Evolutionary conservation across 192 early-diverging fungal species (phyloP).

Genomic region (Physocladia obscura): DNA sequence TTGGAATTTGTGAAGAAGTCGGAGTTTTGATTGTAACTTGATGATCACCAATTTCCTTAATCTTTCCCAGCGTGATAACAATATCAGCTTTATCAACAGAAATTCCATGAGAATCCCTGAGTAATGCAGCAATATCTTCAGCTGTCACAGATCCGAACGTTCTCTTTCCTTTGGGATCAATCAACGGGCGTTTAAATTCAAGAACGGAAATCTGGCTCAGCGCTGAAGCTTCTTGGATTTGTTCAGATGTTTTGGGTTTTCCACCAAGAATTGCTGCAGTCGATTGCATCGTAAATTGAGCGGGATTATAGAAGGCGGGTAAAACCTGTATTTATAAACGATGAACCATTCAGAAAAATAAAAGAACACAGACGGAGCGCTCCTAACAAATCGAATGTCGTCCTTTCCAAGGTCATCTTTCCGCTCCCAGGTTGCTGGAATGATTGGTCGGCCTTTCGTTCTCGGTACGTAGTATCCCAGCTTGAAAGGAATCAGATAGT

Average conservation of each 20-base stretch:
- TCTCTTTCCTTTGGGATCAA: constrained; percentile 13
- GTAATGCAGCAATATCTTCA: constrained; percentile 18
- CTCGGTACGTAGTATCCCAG: constrained; percentile 42
- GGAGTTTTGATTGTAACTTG: constrained; percentile 1
- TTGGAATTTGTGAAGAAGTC: not conserved
- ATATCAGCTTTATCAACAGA: not conserved
- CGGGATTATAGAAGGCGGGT: constrained; percentile 22
- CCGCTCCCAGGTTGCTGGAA: constrained; percentile 36
- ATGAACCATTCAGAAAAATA: no score
- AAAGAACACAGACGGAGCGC: not conserved
- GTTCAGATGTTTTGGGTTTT: not conserved
- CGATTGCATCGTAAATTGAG: not conserved
- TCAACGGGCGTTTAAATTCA: constrained; percentile 30
- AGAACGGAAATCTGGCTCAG: not conserved
- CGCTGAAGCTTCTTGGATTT: constrained; percentile 17
- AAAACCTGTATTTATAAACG: not conserved
- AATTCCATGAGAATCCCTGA: constrained; percentile 11
- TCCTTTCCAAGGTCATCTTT: constrained; percentile 21
- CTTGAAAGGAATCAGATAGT: constrained; percentile 39
- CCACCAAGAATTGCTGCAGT: not conserved
- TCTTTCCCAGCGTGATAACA: constrained; percentile 10
- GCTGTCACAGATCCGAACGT: constrained; percentile 34
- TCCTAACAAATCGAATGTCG: constrained; percentile 11
- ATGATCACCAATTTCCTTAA: constrained; percentile 31
- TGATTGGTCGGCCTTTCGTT: constrained; percentile 25